Base-by-base conservation (phyloP, 1,139 yeast genomes). In the Saccharomycopsis hybrid region DNA sequence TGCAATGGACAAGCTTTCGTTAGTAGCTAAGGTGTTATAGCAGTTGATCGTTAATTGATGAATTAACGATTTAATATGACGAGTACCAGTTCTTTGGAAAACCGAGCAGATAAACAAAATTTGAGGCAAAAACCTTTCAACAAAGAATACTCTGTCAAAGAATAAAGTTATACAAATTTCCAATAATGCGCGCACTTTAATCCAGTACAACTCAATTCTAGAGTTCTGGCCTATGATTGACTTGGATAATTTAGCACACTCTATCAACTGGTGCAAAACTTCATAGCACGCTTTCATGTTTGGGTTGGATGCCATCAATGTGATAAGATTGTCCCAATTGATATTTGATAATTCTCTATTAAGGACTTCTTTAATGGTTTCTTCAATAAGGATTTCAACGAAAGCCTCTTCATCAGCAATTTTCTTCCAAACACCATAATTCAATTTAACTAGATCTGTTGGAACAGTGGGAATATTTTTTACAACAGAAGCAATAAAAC, bases 1-100 rank as follows among this genome's bases (percentile, higher is more conserved):
- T 13, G 41, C 43, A 9, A 36, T 30, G 2, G 47, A 27, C 41
- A 52, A 44, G 1, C 5, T 4, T 3, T 37, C 28, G 27, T 43
- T 50, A 18, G 31, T 25, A 7, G 46, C 44, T 36, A 52, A 41
- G 7, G 52, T 42, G 31, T 43, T 50, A 29, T 50, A 25, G 18
- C 43, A 30, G 31, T 51, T 52, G 25, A 50, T 28, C 4, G 46
- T 13, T 7, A 52, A 27, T 32, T 47, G 18, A 3, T 41, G 41
- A 27, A 52, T 30, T 24, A 47, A 37, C 13, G 18, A 11, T 37
- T 44, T 47, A 11, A 43, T 46, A 9, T 25, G 31, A 24, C 27
- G 40, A 5, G 55, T 32, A 4, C 55, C 55, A 13, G 41, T 35
- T 13, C 55, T 29, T 31, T 47, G 51, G 41, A 33, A 50, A n/a